Base-by-base conservation (phyloP, 2,329 filamentous ascomycete species). In the Paecilomyces formosus region DNA sequence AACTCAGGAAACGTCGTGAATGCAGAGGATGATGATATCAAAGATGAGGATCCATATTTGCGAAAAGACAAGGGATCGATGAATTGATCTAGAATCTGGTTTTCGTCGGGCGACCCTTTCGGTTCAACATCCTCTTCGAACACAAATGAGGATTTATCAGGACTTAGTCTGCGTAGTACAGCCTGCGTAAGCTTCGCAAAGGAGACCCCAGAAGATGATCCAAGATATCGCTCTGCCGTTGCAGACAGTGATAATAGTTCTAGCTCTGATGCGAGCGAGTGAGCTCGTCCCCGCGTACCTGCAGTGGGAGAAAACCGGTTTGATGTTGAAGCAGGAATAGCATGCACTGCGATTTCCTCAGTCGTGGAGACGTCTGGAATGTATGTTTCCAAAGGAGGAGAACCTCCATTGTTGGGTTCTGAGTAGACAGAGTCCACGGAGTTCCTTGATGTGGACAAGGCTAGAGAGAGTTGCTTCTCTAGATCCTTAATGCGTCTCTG, bases 181-280 rank as follows among this genome's bases (percentile, higher is more conserved):
- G 69, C 70, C 55, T 79, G 76, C 0, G 76, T 78, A 12, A 79
- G 66, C 35, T 72, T 74, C 5, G 78, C 78, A 60, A 80, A 79
- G 0, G 76, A 76, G 1, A 79, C 57, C 0, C 78, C 78, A 0
- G 78, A 79, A 0, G 76, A 72, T 0, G 76, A 76, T 1, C 78
- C 77, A 3, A 80, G 62, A 59, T 79, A 74, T 3, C 76, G 68
- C 39, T 80, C 78, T 9, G 77, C 77, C 0, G 75, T 70, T 1
- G 77, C 78, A 56, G 79, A 75, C 0, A 79, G 65, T 0, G 77
- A 78, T 2, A 79, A 62, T 0, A 66, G 60, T 53, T 73, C 72
- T 7, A 78, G 67, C 61, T 75, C 75, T n/a, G 39, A 13, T 70
- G 64, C 70, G 26, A 76, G 66, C 18, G 65, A 66, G 26, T 61